phyloP scores from a whole-genome alignment of 768 basidiomycete species.

The Leccinum disarticulatum region DNA sequence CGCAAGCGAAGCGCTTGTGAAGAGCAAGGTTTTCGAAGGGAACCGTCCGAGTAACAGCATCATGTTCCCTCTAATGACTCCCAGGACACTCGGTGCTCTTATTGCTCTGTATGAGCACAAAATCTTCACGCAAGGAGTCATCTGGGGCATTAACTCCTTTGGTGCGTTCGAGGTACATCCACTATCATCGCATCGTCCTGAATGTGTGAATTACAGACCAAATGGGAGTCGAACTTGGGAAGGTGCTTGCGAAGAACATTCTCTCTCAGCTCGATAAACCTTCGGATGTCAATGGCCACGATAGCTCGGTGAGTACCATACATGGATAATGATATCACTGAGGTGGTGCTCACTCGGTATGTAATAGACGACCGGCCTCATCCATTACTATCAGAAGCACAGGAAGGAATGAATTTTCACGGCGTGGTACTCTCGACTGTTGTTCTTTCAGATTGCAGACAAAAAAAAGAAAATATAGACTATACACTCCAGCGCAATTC shows the following conservation, averaged over 20 bases:
- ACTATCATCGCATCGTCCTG: not conserved
- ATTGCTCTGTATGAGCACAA: conserved; percentile 97
- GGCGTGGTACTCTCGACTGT: not conserved
- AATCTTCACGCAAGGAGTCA: conserved; percentile 95
- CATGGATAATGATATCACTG: not conserved
- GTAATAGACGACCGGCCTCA: conserved; percentile 85
- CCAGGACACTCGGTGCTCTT: conserved; percentile 82
- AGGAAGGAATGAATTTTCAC: conserved; percentile 59
- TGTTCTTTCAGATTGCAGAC: not conserved
- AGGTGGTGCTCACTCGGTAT: conserved; percentile 5
- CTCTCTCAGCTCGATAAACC: conserved; percentile 82
- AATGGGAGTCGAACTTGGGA: conserved; percentile 99
- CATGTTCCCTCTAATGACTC: conserved; percentile 91
- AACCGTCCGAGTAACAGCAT: conserved; percentile 97
- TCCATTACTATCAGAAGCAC: conserved; percentile 94
- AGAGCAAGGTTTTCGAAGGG: conserved; percentile 98
- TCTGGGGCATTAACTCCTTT: conserved; percentile 99
- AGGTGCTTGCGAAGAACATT: conserved; percentile 96
- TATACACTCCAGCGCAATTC: not conserved
- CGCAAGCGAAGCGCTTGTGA: conserved; percentile 82
- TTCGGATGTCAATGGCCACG: conserved; percentile 81
- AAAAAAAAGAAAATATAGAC: conserved; percentile 3
- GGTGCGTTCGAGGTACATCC: conserved; percentile 47
- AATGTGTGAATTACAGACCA: conserved; percentile 58
- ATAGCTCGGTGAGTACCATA: conserved; percentile 61